Conservation (phyloP, 2,329 filamentous ascomycete species). For the Aureobasidium namibiae region DNA sequence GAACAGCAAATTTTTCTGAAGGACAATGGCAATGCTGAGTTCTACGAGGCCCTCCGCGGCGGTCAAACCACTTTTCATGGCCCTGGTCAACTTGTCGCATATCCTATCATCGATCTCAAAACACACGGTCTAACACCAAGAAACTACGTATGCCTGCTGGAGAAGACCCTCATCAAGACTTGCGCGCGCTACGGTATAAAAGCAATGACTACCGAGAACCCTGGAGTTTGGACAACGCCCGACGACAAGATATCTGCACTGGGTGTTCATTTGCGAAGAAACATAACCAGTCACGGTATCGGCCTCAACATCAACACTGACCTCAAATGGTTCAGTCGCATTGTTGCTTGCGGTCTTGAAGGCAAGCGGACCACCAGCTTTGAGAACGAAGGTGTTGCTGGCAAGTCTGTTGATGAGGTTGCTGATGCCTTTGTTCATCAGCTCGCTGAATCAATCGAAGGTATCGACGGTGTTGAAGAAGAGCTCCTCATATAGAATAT, state of each 20-base stretch:
- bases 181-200: conserved; percentile 53
- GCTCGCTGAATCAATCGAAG: conserved; percentile 25
- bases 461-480: conserved; percentile 21
- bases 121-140: conserved; percentile 60
- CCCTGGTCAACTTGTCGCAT: conserved; percentile 86
- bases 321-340: conserved; percentile 57
- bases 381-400: conserved; percentile 41
- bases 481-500: background rate
- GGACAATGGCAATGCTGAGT: conserved; percentile 43
- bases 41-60: conserved; percentile 67
- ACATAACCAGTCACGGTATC: conserved; percentile 77
- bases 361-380: conserved; percentile 75
- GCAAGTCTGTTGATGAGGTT: conserved; percentile 30
- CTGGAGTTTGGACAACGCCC: conserved; percentile 64
- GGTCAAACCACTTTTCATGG: conserved; percentile 94
- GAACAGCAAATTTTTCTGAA: conserved; percentile 37
- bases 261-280: conserved; percentile 80
- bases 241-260: conserved; percentile 77
- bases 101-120: conserved; percentile 78
- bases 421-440: conserved; percentile 33
- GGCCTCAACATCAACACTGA: conserved; percentile 69
- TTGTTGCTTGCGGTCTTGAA: conserved; percentile 82
- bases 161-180: conserved; percentile 63
- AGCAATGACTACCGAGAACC: conserved; percentile 61
- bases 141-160: conserved; percentile 69